These are phyloP conservation scores for Solanum hybrid DNA, from an alignment of 305 asterid species.

Conservation along the genomic window DNA sequence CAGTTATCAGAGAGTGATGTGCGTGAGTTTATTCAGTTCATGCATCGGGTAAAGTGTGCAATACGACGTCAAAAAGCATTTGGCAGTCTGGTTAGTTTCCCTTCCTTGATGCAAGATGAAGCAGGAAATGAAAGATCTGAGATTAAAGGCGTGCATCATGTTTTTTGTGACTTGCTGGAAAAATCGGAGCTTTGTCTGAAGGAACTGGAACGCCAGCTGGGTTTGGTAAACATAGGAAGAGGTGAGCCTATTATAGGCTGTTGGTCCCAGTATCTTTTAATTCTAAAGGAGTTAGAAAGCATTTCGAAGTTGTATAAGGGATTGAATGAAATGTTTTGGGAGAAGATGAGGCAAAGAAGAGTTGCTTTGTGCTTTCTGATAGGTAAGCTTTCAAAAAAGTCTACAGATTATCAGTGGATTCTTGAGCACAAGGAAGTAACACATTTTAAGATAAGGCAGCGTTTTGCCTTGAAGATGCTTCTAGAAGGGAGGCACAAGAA, in stretches of 20 bases:
- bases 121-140: neutral
- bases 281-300: constrained; percentile 48
- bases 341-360: constrained; percentile 15
- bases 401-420: constrained; percentile 56
- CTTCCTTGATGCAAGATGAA: neutral
- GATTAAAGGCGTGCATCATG: constrained; percentile 17
- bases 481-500: constrained; percentile 61
- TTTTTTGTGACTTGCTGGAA: constrained; percentile 34
- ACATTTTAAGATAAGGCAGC: constrained; percentile 65
- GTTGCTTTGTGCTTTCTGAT: constrained; percentile 29
- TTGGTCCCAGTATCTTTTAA: constrained; percentile 38
- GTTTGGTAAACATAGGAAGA: constrained; percentile 11
- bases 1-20: constrained; percentile 26
- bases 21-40: constrained; percentile 35
- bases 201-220: constrained; percentile 35
- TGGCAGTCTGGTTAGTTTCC: neutral
- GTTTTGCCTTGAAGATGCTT: constrained; percentile 58
- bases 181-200: constrained; percentile 36
- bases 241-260: constrained; percentile 21
- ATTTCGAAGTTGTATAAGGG: constrained; percentile 48
- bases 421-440: constrained; percentile 54
- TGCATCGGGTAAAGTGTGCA: neutral
- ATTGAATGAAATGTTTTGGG: constrained; percentile 51
- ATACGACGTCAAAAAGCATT: neutral
- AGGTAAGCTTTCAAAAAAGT: constrained; percentile 47